phyloP scores from a whole-genome alignment of 305 asterid species.

The Stenogyne calaminthoides region DNA sequence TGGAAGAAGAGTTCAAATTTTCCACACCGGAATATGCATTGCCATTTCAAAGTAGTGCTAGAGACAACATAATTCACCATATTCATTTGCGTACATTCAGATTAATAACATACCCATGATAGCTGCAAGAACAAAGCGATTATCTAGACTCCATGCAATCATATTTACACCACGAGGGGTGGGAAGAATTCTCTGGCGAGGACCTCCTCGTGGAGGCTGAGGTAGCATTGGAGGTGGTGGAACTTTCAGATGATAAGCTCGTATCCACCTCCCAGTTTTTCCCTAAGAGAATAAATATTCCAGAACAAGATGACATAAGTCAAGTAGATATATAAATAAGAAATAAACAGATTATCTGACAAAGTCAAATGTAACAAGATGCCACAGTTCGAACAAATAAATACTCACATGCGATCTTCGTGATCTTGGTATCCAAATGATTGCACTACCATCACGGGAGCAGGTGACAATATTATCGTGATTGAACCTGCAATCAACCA shows the following conservation, averaged over 20 bases:
- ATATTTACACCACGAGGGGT: constrained; percentile 99
- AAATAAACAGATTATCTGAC: constrained; percentile 12
- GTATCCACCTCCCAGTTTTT: constrained; percentile 87
- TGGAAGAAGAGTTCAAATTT: constrained; percentile 1
- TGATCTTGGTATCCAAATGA: constrained; percentile 97
- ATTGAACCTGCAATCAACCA: constrained; percentile 69
- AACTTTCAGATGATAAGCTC: constrained; percentile 97
- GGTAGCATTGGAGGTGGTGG: constrained; percentile 99
- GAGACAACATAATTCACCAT: constrained; percentile 4
- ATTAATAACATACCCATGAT: constrained; percentile 79
- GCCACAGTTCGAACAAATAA: constrained; percentile 17
- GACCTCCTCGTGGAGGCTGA: constrained; percentile 98
- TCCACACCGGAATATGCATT: constrained; percentile 14
- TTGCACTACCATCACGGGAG: constrained; percentile 99
- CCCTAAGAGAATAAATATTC: constrained; percentile 53
- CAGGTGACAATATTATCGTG: constrained; percentile 97
- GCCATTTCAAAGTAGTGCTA: constrained; percentile 19
- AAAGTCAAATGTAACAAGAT: constrained; percentile 15
- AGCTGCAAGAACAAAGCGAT: constrained; percentile 99
- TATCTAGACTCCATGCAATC: constrained; percentile 98
- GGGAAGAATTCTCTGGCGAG: constrained; percentile 97
- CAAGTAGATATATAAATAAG: constrained; percentile 14
- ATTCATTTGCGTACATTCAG: constrained; percentile 24
- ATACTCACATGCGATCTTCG: constrained; percentile 91
- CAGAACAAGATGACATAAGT: constrained; percentile 26